Base-by-base conservation (phyloP, 2,329 filamentous ascomycete species). In the Fusarium sp. region DNA sequence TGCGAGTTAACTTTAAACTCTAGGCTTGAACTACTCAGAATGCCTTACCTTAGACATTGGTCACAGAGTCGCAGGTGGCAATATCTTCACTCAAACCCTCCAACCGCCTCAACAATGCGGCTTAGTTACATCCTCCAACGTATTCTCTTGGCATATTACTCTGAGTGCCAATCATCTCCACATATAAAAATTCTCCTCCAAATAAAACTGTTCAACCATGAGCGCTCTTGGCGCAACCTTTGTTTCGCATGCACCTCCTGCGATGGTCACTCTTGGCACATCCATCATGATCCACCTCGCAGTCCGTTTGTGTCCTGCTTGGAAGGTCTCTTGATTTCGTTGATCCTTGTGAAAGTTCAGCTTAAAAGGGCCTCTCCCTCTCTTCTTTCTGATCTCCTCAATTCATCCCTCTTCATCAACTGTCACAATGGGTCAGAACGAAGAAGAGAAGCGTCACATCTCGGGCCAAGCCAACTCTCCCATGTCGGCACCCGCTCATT, bases 401-500 rank as follows among this genome's bases (percentile, higher is more conserved):
- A 39, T 37, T 49, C 31, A 63, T 21, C 7, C 35, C 29, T 46
- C 58, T 39, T 59, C 5, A 57, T 18, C 12, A 15, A 23, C 33
- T 9, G 10, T n/a, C 29, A 66, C 38, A 14, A 76, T 73, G 72
- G 61, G 63, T 23, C 57, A 76, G 37, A 61, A 64, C 19, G 54
- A 62, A 2, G 61, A 72, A 41, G 68, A 73, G 44, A 16, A 58
- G 4, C 46, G 31, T 38, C 73, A 77, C 31, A 66, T 77, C 46
- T 77, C 72, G 9, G 75, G 73, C 10, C 73, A 76, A 60, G 66
- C 75, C 60, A 76, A 77, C 52, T 44, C 48, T 23, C 73, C 73
- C n/a, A 73, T 76, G 73, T 49, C 73, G 21, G 75, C 67, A 31
- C 75, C 75, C n/a, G 73, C 72, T 38, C 75, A 77, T 58, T 27